phyloP scores from a whole-genome alignment of 495 filamentous ascomycete species.

The Trichoderma parareesei region DNA sequence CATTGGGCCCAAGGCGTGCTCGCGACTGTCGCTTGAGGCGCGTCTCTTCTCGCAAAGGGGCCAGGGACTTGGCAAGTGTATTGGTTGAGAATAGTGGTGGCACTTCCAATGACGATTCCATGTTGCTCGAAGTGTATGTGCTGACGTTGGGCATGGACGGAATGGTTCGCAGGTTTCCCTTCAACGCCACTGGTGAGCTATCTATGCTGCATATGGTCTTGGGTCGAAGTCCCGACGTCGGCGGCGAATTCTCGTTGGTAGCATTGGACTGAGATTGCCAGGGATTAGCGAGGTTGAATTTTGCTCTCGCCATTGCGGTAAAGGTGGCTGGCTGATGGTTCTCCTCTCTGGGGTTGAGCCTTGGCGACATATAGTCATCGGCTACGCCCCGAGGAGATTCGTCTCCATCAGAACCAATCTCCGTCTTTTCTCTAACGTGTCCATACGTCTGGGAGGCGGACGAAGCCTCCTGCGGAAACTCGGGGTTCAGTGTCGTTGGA shows the following conservation, averaged over 20 bases:
- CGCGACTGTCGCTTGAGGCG: constrained; percentile 18
- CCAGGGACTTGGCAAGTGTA: constrained; percentile 22
- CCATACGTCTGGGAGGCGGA: constrained; percentile 29
- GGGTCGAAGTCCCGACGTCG: background rate
- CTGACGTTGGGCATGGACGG: background rate
- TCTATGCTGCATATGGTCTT: background rate
- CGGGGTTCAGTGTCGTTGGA: constrained; percentile 14
- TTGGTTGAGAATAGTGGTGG: constrained; percentile 20
- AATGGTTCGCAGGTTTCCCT: background rate
- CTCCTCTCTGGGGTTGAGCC: background rate
- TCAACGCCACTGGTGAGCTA: background rate
- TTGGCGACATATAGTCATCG: background rate
- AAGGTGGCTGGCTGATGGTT: background rate
- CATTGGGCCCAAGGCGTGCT: background rate
- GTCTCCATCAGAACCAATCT: constrained; percentile 45
- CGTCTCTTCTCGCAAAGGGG: constrained; percentile 10
- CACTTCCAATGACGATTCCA: constrained; percentile 18
- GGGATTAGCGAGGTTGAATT: background rate
- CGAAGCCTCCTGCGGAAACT: constrained; percentile 31
- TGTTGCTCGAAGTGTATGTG: constrained; percentile 25
- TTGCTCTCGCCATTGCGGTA: background rate
- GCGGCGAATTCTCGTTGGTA: background rate
- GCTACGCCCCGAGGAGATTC: constrained; percentile 16
- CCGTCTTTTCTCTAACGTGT: constrained; percentile 54
- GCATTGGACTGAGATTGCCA: background rate